These are phyloP conservation scores for Cutaneotrichosporon dermatis DNA, from an alignment of 1,284 basidiomycete genomes.

Conservation along the genomic window DNA sequence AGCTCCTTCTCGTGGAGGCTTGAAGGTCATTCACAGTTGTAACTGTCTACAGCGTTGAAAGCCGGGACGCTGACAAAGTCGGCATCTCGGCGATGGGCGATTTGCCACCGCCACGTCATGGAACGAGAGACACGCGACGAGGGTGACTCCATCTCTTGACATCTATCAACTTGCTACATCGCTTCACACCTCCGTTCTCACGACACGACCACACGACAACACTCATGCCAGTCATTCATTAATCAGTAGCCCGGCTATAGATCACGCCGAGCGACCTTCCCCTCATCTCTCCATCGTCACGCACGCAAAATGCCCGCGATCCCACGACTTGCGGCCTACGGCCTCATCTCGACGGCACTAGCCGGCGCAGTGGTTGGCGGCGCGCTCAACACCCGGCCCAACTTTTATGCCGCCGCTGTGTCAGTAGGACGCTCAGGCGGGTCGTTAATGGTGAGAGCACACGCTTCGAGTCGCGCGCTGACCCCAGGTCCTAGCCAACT, in stretches of 20 bases:
- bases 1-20: no score
- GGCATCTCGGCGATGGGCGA: not conserved
- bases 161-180: no score
- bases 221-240: not conserved
- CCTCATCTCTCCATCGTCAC: not conserved
- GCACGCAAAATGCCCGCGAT: conserved; percentile 1
- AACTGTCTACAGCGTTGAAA: no score
- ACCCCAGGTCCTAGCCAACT: conserved; percentile 83
- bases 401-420: conserved; percentile 91
- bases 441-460: conserved; percentile 67
- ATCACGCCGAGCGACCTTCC: not conserved
- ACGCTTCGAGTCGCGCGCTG: not conserved
- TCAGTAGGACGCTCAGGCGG: conserved; percentile 88
- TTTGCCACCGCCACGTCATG: conserved; percentile 2
- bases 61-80: no score
- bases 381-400: conserved; percentile 77
- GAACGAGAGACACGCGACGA: not conserved
- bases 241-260: not conserved
- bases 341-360: conserved; percentile 62
- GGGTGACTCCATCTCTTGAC: no score
- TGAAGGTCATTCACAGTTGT: no score
- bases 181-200: no score
- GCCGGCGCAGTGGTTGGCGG: conserved; percentile 67
- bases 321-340: conserved; percentile 60
- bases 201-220: not conserved